Percentiles rank a stretch among this genome's conserved stretches.
phyloP scores from a whole-genome alignment of 1,284 basidiomycete species.

The Xanthoconium separans region DNA sequence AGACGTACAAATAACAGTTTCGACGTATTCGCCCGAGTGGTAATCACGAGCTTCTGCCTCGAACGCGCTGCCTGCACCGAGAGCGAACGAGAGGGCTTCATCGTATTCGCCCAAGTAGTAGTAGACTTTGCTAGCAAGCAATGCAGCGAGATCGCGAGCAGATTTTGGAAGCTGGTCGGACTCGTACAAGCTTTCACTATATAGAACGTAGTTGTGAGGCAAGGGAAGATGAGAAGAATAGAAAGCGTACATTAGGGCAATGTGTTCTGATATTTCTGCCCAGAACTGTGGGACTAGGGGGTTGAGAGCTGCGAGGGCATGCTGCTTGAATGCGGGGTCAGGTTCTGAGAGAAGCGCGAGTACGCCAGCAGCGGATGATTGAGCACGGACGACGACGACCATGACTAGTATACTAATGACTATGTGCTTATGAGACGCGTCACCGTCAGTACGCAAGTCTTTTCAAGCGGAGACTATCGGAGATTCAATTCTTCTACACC shows the following conservation, averaged over 20 bases:
- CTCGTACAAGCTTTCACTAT: slow-evolving; percentile 88
- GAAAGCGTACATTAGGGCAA: slow-evolving; percentile 77
- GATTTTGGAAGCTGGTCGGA: slow-evolving; percentile 69
- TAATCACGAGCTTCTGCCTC: slow-evolving; percentile 64
- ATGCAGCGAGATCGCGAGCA: slow-evolving; percentile 77
- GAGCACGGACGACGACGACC: slow-evolving; percentile 59
- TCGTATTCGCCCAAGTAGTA: slow-evolving; percentile 93
- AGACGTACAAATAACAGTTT: slow-evolving; percentile 87
- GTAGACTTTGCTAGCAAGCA: slow-evolving; percentile 94
- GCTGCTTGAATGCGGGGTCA: slow-evolving; percentile 82
- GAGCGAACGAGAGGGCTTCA: slow-evolving; percentile 89
- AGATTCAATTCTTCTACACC: slow-evolving; percentile 8
- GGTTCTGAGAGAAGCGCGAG: slow-evolving; percentile 88
- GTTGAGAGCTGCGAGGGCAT: slow-evolving; percentile 84
- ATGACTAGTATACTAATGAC: too few species aligned
- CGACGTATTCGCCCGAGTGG: slow-evolving; percentile 82
- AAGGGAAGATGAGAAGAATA: slow-evolving; percentile 10
- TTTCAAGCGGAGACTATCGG: slow-evolving; percentile 31
- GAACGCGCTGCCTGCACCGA: slow-evolving; percentile 86
- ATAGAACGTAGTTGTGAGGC: slow-evolving; percentile 12
- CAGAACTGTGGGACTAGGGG: slow-evolving; percentile 90
- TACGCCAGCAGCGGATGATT: slow-evolving; percentile 85
- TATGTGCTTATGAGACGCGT: slow-evolving; percentile 28
- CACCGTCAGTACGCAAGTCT: slow-evolving; percentile 13
- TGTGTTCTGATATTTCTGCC: slow-evolving; percentile 96